Conservation (phyloP, 768 basidiomycete species). For the Chiua virens region DNA sequence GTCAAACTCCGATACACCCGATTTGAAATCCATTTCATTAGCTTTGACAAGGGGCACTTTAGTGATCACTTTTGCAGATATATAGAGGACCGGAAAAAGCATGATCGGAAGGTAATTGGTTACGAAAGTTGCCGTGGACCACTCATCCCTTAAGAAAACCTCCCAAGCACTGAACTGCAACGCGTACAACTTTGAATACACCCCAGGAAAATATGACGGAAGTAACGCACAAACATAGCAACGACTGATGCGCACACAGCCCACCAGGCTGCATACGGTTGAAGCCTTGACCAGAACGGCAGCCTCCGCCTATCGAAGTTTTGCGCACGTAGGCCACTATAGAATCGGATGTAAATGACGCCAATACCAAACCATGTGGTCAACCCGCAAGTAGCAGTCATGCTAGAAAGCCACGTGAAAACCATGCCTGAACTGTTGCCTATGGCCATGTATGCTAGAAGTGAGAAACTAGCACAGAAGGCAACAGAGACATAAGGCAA, state of each 20-base stretch:
- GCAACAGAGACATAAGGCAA: conserved; percentile 44
- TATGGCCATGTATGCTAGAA: conserved; percentile 41
- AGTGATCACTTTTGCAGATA: conserved; percentile 24
- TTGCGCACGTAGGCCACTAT: conserved; percentile 45
- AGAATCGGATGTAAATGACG: conserved; percentile 46
- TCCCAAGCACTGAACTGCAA: conserved; percentile 36
- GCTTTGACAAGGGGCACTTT: conserved; percentile 8
- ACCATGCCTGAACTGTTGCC: conserved; percentile 33
- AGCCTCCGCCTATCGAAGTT: conserved; percentile 46
- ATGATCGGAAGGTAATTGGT: conserved; percentile 39
- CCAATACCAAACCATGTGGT: conserved; percentile 42
- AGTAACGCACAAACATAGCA: conserved; percentile 35
- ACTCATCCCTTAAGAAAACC: conserved; percentile 36
- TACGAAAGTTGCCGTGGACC: conserved; percentile 37
- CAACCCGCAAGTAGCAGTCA: conserved; percentile 38
- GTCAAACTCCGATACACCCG: conserved; percentile 16
- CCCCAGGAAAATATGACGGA: not conserved
- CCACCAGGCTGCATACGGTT: conserved; percentile 43
- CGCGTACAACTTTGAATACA: not conserved
- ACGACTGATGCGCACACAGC: conserved; percentile 23
- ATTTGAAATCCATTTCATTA: conserved; percentile 22
- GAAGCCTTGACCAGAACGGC: conserved; percentile 42
- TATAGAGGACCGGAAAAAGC: conserved; percentile 46
- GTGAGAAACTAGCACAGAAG: conserved; percentile 27
- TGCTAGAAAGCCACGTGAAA: conserved; percentile 39